Conservation (phyloP, 768 basidiomycete genomes). For the Fomitopsis pulvina region DNA sequence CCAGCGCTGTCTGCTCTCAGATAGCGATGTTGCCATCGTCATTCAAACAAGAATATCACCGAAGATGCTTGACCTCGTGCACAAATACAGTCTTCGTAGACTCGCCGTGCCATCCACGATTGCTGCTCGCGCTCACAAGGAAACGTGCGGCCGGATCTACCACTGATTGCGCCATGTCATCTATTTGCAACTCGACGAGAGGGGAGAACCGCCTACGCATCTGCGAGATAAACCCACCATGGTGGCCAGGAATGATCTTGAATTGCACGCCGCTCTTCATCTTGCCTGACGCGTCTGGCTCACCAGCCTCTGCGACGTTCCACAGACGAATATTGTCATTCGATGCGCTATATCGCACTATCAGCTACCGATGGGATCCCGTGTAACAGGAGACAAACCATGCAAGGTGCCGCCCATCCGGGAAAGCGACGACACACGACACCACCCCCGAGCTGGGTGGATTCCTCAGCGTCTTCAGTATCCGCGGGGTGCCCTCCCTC, state of each 20-base stretch:
- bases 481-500: conserved; percentile 59
- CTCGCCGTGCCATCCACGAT: conserved; percentile 91
- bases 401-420: conserved; percentile 86
- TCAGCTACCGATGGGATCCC: neutral
- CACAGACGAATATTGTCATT: conserved; percentile 90
- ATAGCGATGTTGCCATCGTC: too few species aligned
- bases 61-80: conserved; percentile 65
- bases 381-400: conserved; percentile 48
- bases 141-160: conserved; percentile 81
- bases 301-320: conserved; percentile 79
- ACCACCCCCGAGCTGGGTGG: conserved; percentile 87
- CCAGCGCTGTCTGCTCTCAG: too few species aligned
- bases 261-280: conserved; percentile 72
- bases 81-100: conserved; percentile 86
- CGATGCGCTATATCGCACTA: conserved; percentile 58
- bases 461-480: conserved; percentile 80
- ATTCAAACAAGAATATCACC: too few species aligned
- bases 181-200: conserved; percentile 5
- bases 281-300: conserved; percentile 56
- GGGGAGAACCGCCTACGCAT: conserved; percentile 51
- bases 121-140: conserved; percentile 87
- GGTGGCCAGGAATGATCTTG: conserved; percentile 94
- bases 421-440: conserved; percentile 86
- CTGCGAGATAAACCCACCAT: conserved; percentile 89
- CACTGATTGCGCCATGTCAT: conserved; percentile 39